phyloP scores from a whole-genome alignment of 805 yeast species.

The Wickerhamiella domercqiae region DNA sequence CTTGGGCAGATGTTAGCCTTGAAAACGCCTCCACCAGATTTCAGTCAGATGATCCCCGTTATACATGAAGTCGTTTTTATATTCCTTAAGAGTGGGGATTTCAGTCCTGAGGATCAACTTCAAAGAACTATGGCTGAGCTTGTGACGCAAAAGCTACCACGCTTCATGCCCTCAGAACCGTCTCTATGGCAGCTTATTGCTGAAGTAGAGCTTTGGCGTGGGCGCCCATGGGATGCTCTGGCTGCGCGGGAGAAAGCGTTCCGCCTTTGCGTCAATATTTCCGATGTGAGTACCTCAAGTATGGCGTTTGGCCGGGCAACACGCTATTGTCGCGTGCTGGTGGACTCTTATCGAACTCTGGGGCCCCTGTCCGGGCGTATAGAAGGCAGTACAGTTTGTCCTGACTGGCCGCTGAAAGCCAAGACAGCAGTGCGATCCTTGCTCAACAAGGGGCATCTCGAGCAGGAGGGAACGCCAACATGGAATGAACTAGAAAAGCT shows the following conservation, averaged over 20 bases:
- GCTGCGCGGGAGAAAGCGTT: slow-evolving; percentile 79
- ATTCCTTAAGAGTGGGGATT: slow-evolving; percentile 2
- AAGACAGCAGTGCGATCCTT: slow-evolving; percentile 54
- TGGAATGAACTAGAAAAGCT: neutral
- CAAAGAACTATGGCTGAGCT: slow-evolving; percentile 44
- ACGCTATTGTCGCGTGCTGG: slow-evolving; percentile 59
- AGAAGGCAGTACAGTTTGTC: slow-evolving; percentile 73
- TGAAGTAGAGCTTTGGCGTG: slow-evolving; percentile 73
- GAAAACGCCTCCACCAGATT: neutral
- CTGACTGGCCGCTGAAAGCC: slow-evolving; percentile 83
- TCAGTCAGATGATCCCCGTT: slow-evolving; percentile 26
- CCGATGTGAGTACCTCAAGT: slow-evolving; percentile 36
- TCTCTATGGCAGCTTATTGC: slow-evolving; percentile 77
- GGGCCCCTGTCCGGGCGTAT: slow-evolving; percentile 51
- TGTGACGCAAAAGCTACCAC: slow-evolving; percentile 52
- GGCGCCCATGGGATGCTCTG: slow-evolving; percentile 73
- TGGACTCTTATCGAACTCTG: slow-evolving; percentile 70
- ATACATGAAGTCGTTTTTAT: slow-evolving; percentile 56
- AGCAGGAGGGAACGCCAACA: neutral
- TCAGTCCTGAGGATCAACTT: slow-evolving; percentile 23
- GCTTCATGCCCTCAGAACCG: slow-evolving; percentile 46
- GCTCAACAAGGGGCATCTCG: slow-evolving; percentile 54
- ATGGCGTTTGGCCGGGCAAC: slow-evolving; percentile 53
- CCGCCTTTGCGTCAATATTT: slow-evolving; percentile 49
- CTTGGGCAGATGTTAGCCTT: slow-evolving; percentile 21